A percentile compares a stretch with the other conserved stretches of the same genome.
phyloP scores from a whole-genome alignment of 1,284 basidiomycete genomes.

The Lentinula novae-zelandiae region DNA sequence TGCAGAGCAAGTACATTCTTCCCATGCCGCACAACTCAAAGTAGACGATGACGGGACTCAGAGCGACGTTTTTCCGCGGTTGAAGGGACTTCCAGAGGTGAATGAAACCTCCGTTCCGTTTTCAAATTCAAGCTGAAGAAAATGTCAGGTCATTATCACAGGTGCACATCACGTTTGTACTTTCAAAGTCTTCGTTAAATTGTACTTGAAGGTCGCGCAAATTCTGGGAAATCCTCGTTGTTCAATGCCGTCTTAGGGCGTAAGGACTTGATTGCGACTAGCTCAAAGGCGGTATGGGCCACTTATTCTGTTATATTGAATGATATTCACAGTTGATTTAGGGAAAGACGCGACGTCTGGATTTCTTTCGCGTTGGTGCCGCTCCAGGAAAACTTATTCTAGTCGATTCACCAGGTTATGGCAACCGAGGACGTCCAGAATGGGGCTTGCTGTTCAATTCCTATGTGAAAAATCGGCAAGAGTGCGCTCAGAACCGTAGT shows the following conservation, averaged over 20 bases:
- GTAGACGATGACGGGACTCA: conserved; percentile 20
- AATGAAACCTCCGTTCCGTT: conserved; percentile 11
- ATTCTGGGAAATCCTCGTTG: conserved; percentile 71
- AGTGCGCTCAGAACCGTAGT: conserved; percentile 38
- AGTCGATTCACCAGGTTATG: conserved; percentile 78
- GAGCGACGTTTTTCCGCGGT: conserved; percentile 34
- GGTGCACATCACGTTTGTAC: conserved; percentile 29
- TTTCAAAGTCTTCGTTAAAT: background rate
- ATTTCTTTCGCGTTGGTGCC: conserved; percentile 64
- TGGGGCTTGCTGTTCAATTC: conserved; percentile 69
- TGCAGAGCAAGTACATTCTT: conserved; percentile 43
- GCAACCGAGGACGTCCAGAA: conserved; percentile 63
- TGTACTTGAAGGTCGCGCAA: conserved; percentile 46
- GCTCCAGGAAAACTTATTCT: conserved; percentile 51
- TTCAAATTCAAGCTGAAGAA: conserved; percentile 1
- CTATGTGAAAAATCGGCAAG: conserved; percentile 54
- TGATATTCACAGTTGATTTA: conserved; percentile 22
- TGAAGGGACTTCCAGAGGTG: conserved; percentile 51
- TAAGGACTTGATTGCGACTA: conserved; percentile 53
- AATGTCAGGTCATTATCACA: conserved; percentile 45
- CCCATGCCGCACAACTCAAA: background rate
- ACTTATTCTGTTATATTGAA: background rate
- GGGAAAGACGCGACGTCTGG: conserved; percentile 67
- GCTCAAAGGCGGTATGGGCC: conserved; percentile 61
- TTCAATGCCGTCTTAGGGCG: conserved; percentile 65